Evolutionary conservation across 805 yeast genomes (phyloP), one percentile per base, ranked within the genome.

Genomic region (Wickerhamomyces hampshirensis): DNA sequence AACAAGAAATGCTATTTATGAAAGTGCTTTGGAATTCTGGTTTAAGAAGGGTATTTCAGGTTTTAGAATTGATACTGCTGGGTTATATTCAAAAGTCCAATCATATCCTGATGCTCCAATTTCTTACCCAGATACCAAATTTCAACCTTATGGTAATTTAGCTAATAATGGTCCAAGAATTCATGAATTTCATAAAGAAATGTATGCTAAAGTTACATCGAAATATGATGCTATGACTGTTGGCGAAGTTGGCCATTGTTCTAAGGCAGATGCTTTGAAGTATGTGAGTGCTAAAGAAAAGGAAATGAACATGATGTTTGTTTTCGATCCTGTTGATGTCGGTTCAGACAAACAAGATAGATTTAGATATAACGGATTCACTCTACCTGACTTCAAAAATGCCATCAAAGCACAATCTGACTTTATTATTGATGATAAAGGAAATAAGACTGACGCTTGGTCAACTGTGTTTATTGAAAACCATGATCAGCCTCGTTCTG

Each of bases 401-500:
- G 67, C 71, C 7, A 46, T 69, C 26, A 39, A 51, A 30, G 54
- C 40, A 15, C 60, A 60, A 48, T 54, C 62, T 39, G 53, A 50
- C 6, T 69, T 69, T 45, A 60, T 66, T 40, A 66, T 69, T 33
- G 69, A 61, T 15, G 46, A 42, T 13, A 33, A 13, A 4, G 41
- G 45, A 15, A 39, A 37, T 18, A 34, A 24, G 18, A 66, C 74
- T 13, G 80, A 75, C 44, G 76, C 75, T 13, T 75, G 82, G 81
- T 56, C 73, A 23, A 70, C 80, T 12, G 64, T 66, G 14, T 75
- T 68, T 55, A 52, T 69, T 39, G 82, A 75, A 53, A 75, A 75
- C 51, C 82, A 75, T 50, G 81, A 75, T 55, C 80, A 72, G 48
- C 71, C 80, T 6, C 63, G 80, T 50, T 60, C 70, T 23, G 65